A percentile compares a stretch with the other conserved stretches of the same genome.
phyloP scores from a whole-genome alignment of 2,329 filamentous ascomycete species.

The Nemania sp. region DNA sequence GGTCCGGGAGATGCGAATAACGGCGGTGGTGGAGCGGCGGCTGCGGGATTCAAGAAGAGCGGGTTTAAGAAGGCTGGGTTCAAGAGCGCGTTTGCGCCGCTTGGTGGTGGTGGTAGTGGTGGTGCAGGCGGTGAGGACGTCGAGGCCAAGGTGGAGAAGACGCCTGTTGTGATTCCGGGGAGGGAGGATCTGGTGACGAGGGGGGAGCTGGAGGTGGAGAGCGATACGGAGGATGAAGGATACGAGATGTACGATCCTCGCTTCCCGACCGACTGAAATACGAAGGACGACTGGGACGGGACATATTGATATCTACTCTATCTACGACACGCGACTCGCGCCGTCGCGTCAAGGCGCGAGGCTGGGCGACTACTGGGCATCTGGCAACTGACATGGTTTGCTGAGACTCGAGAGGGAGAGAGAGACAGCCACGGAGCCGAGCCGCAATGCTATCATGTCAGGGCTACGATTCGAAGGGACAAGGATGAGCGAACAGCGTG shows the following conservation, averaged over 20 bases:
- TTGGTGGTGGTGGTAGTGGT: slow-evolving; percentile 51
- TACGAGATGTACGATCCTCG: slow-evolving; percentile 71
- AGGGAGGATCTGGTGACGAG: slow-evolving; percentile 30
- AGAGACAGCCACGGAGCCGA: background rate
- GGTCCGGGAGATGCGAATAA: slow-evolving; percentile 36
- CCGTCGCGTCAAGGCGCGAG: background rate
- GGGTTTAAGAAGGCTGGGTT: slow-evolving; percentile 84
- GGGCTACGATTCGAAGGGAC: background rate
- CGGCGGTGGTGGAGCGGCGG: slow-evolving; percentile 8
- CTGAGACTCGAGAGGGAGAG: no score
- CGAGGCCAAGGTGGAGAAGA: slow-evolving; percentile 46
- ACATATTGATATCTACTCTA: background rate
- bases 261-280: slow-evolving; percentile 61
- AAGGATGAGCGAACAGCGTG: no score
- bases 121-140: slow-evolving; percentile 48
- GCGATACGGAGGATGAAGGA: slow-evolving; percentile 71
- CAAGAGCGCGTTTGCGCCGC: slow-evolving; percentile 72
- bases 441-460: background rate
- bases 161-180: slow-evolving; percentile 28
- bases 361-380: background rate
- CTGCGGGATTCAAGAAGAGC: slow-evolving; percentile 64
- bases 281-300: background rate
- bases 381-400: background rate
- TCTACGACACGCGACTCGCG: background rate
- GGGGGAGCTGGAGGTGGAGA: slow-evolving; percentile 51